Evolutionary conservation across 306 rosid genomes (phyloP).

Genomic region (Mucuna pruriens): DNA sequence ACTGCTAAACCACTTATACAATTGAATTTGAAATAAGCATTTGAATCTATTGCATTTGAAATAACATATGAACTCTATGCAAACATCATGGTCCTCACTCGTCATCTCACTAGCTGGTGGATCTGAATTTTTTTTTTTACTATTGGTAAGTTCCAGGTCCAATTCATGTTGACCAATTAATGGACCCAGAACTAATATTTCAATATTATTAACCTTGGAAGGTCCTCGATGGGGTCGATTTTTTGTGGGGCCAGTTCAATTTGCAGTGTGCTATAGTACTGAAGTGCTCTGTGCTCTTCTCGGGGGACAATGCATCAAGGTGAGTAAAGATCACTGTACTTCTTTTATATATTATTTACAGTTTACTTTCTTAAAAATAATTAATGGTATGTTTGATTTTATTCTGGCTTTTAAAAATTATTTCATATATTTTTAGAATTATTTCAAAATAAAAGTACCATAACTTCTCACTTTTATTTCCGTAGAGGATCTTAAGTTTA

Average conservation of each 20-base stretch:
- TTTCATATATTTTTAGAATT: background rate
- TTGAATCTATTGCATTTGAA: background rate
- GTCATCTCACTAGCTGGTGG: background rate
- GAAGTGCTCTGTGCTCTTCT: background rate
- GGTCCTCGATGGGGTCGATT: background rate
- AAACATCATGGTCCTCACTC: background rate
- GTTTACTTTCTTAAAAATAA: too few relatives aligned
- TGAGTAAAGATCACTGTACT: background rate
- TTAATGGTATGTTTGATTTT: too few relatives aligned
- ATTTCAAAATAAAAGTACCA: too few relatives aligned
- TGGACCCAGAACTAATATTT: background rate
- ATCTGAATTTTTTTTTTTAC: background rate
- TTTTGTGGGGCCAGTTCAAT: constrained; percentile 6
- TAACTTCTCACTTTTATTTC: too few relatives aligned
- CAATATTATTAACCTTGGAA: background rate
- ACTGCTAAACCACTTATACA: too few relatives aligned
- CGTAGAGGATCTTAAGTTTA: too few relatives aligned
- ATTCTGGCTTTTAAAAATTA: too few relatives aligned
- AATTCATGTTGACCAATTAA: background rate
- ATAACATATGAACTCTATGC: background rate
- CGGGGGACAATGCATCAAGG: background rate
- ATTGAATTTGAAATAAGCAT: too few relatives aligned
- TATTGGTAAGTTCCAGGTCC: background rate
- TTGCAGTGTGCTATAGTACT: background rate
- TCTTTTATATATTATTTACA: too few relatives aligned